Conservation (phyloP, 2,329 filamentous ascomycete species). For the Phialophora chinensis region DNA sequence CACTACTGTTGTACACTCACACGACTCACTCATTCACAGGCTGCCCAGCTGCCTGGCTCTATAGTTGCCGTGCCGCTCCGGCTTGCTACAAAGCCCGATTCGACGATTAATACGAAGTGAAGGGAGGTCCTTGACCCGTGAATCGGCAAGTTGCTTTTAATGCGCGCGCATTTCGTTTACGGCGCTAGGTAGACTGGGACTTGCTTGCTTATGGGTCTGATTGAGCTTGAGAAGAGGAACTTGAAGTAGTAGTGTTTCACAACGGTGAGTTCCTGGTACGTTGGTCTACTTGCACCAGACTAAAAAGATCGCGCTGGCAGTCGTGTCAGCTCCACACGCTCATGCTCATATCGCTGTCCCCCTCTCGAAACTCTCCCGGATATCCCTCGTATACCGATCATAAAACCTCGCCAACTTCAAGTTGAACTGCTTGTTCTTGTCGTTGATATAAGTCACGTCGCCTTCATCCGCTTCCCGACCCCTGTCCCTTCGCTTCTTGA, state of each 20-base stretch:
- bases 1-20: no score
- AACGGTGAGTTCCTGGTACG: background rate
- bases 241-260: background rate
- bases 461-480: conserved; percentile 78
- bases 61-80: no score
- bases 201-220: no score
- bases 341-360: conserved; percentile 81
- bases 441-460: conserved; percentile 98
- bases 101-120: no score
- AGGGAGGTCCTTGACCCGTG: no score
- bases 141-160: background rate
- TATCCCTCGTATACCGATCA: conserved; percentile 97
- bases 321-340: background rate
- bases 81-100: no score
- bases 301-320: background rate
- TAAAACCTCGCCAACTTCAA: conserved; percentile 95
- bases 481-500: conserved; percentile 85
- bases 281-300: background rate
- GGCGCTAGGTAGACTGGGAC: background rate
- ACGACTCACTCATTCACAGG: no score
- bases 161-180: background rate
- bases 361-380: conserved; percentile 95
- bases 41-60: no score
- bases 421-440: conserved; percentile 99
- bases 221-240: background rate